phyloP scores from a whole-genome alignment of 2,329 filamentous ascomycete genomes.

The Colletotrichum godetiae region DNA sequence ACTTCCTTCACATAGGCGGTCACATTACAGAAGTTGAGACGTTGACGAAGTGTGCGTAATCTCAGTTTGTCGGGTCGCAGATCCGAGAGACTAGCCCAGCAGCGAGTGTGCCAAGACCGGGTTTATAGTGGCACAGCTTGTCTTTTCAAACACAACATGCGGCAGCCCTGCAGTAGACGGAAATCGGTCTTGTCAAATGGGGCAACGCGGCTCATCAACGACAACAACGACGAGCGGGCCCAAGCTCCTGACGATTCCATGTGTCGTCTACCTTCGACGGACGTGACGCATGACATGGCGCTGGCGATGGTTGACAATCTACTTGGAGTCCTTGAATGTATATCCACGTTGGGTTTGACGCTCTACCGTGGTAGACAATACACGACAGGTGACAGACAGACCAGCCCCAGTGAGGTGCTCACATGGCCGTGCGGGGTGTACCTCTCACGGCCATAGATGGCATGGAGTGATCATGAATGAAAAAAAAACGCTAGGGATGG shows the following conservation, averaged over 20 bases:
- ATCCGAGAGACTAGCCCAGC: neutral
- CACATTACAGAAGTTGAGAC: neutral
- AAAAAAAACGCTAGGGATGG: conserved; percentile 7
- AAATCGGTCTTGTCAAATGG: neutral
- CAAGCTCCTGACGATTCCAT: neutral
- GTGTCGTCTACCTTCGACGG: neutral
- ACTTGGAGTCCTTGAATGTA: neutral
- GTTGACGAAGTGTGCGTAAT: neutral
- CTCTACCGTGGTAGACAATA: neutral
- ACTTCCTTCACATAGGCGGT: neutral
- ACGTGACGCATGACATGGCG: neutral
- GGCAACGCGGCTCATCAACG: neutral
- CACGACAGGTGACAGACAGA: conserved; percentile 4
- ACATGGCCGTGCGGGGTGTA: conserved; percentile 5
- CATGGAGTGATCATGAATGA: neutral
- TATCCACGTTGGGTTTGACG: neutral
- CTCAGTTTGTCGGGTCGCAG: neutral
- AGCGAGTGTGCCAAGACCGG: neutral
- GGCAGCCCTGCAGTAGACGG: conserved; percentile 2
- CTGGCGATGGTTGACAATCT: neutral
- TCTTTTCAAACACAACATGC: conserved; percentile 6
- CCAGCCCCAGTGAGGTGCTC: conserved; percentile 1
- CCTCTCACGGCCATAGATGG: neutral
- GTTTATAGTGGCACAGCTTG: neutral
- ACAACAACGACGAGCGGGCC: neutral